phyloP scores from a whole-genome alignment of 495 filamentous ascomycete species.

The Paragyromitra xinjiangensis region DNA sequence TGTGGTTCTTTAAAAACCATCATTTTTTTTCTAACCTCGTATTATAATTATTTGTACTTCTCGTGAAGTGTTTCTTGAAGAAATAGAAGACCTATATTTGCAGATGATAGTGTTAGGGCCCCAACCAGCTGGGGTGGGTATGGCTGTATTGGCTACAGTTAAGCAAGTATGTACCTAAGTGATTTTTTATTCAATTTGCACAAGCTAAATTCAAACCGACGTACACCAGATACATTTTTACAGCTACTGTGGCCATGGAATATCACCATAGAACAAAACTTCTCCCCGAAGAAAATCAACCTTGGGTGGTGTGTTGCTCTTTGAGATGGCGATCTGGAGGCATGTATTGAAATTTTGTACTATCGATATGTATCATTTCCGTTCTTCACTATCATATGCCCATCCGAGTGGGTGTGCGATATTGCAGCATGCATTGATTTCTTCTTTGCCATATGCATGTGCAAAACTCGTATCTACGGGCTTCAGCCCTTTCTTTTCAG shows the following conservation, averaged over 20 bases:
- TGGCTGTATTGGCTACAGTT: neutral
- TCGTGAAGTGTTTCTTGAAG: neutral
- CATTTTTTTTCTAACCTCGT: neutral
- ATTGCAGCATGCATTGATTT: neutral
- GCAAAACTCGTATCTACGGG: neutral
- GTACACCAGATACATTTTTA: neutral
- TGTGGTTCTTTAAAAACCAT: constrained; percentile 13
- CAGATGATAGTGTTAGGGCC: neutral
- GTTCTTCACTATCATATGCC: neutral
- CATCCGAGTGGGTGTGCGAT: neutral
- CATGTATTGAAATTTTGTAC: neutral
- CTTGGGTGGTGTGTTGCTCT: neutral
- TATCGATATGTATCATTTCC: neutral
- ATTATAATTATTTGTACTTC: neutral
- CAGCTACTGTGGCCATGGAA: neutral
- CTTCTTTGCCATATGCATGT: neutral
- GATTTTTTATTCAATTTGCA: neutral
- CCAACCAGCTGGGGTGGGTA: neutral
- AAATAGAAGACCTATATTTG: neutral
- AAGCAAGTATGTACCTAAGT: neutral
- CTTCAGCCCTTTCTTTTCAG: too few species aligned
- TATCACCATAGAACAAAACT: neutral
- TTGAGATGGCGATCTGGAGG: neutral
- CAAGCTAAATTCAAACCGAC: neutral
- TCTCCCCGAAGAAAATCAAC: neutral